Evolutionary conservation across 2,329 filamentous ascomycete species (phyloP), one percentile per base, ranked within the genome.

Genomic region (Elsinoe batatas): DNA sequence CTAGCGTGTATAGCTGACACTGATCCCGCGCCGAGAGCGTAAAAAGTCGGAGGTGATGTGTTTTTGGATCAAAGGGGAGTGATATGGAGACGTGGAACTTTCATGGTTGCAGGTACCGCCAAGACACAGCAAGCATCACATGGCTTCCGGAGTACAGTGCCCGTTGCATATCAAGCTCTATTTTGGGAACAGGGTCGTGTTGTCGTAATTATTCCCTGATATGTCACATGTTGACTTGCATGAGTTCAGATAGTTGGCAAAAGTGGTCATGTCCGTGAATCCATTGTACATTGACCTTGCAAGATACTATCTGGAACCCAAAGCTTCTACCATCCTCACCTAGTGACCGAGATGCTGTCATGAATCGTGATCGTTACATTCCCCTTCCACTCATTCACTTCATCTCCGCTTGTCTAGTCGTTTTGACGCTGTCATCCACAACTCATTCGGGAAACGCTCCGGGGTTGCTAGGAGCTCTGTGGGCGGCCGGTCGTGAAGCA

Each of bases 21-120:
- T n/a, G 10, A 2, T 8, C 8, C 18, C 20, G 40, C 40, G 20
- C 40, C 26, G 18, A 17, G 26, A 12, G 20, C 8, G 18, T 26
- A 22, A 44, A 26, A 3, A n/a, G 18, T 26, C n/a, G 18, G n/a
- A 13, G 18, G 3, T 22, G 18, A 13, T 22, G 10, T 12, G 12
- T 3, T n/a, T 17, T 5, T 13, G 20, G 20, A 17, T 44, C 18
- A 26, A 44, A 12, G 40, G 17, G 26, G n/a, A n/a, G 13, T 33
- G 18, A 38, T 51, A 51, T 51, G 47, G 47, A 51, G 47, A 51
- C 47, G 47, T 51, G 47, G 32, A 51, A 51, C 47, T 51, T 51
- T 51, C 47, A 51, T 38, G 32, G 44, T 18, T 51, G n/a, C 32
- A n/a, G 26, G 32, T 33, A 15, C 17, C 18, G 47, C 47, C 47